A percentile compares a stretch with the other conserved stretches of the same genome.
Evolutionary conservation across 78 protist species (phyloP).

Genomic region (Bigelowiella natans): DNA sequence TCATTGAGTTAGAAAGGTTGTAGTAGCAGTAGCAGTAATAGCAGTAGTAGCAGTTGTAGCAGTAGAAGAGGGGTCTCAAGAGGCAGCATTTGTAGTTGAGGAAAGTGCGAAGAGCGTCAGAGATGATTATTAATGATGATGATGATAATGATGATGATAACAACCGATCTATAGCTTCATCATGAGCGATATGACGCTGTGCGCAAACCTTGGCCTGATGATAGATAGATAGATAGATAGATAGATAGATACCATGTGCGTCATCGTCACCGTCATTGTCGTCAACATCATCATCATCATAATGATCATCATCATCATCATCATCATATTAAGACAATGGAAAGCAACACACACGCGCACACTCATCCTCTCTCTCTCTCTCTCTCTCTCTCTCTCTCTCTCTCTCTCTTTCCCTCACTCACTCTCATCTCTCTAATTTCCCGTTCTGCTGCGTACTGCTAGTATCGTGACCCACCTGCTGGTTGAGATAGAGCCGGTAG

Average conservation of each 20-base stretch:
- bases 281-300: background rate
- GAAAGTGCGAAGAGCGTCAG: no score
- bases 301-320: background rate
- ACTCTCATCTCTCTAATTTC: no score
- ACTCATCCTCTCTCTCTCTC: background rate
- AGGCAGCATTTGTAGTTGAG: no score
- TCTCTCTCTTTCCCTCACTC: no score
- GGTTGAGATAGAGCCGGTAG: background rate
- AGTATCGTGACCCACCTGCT: background rate
- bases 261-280: background rate
- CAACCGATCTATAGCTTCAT: background rate
- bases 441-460: no score
- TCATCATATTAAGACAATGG: background rate
- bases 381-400: no score
- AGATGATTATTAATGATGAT: no score
- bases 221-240: background rate
- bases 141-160: no score
- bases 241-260: background rate
- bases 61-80: no score
- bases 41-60: no score
- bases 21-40: no score
- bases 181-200: background rate
- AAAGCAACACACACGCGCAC: background rate
- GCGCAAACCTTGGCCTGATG: background rate
- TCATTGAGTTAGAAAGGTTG: no score